Evolutionary conservation across 2,329 filamentous ascomycete genomes (phyloP), one percentile per base, ranked within the genome.

Genomic region (Hypoxylon sp.): DNA sequence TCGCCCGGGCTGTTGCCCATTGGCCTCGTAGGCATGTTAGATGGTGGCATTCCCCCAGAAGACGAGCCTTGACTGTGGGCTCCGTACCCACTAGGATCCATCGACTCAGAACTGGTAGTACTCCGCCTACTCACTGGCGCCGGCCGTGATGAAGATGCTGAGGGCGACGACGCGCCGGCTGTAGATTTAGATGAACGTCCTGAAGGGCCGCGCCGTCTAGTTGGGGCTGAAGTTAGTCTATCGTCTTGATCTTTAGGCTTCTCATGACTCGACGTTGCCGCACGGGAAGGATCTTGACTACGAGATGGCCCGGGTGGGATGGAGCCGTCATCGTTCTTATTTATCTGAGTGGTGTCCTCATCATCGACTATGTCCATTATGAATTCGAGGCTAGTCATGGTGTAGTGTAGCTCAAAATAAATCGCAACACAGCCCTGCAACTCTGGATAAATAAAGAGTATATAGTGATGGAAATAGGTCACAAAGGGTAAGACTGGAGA

Each of bases 361-460:
- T 85, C 85, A 73, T 86, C 84, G 74, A 85, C 83, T 74, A 82
- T 80, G 77, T 88, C 86, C 83, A 88, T 87, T 77, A 88, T 88
- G 75, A 85, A 85, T 74, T 82, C 83, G 72, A 88, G 82, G 76
- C 84, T 86, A 72, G 85, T 82, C 86, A 88, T 88, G 80, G 78
- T 77, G 78, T 68, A 73, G 13, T 31, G 74, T 78, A 75, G 70
- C 78, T 81, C 79, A 78, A 82, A 79, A 75, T 79, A 81, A 78
- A 77, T 75, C 61, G 50, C 25, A 48, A 61, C 74, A 77, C 77
- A 78, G 77, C 77, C 76, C 77, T 75, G 74, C 72, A 75, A 25
- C 65, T 70, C 66, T 56, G 58, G 74, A 77, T 75, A 77, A 76
- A 76, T 77, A 76, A 76, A 78, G 76, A 73, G 68, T 71, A 66